Evolutionary conservation across 1,139 yeast genomes (phyloP), one percentile per base, ranked within the genome.

Genomic region (Spathaspora sp.): DNA sequence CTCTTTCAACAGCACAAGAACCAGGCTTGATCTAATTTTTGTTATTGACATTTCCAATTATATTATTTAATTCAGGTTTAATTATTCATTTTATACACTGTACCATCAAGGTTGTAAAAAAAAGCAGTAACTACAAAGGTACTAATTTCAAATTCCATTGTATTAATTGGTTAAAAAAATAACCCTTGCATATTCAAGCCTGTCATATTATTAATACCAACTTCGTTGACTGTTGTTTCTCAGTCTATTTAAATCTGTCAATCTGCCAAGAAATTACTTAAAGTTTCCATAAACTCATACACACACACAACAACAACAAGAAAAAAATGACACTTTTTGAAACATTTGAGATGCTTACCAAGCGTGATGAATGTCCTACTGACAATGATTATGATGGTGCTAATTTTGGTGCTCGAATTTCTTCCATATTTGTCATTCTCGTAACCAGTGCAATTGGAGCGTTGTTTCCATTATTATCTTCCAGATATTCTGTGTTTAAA

Each of bases 381-480:
- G 69, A 54, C 8, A 72, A 67, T 46, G 76, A 72, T n/a, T 73
- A 63, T 49, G 59, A 72, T 50, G 74, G 73, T 20, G 31, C 27
- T 15, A 56, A 55, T 37, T 59, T 65, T 65, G 90, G 89, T 4
- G 88, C 89, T 9, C 76, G 95, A 55, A 82, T 87, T 47, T 84
- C 90, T 0, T 70, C 95, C 0, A 70, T 87, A 2, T 86, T 87
- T 62, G 95, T 86, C 27, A 79, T 87, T 43, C 57, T 85, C 50
- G 62, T 74, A 16, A 76, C 84, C 3, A 80, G 89, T 2, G 71
- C 79, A 1, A 62, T 81, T 44, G 86, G 84, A 16, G 74, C 84
- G 0, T 76, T 78, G 51, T 76, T 84, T 62, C 89, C 89, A 4
- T 59, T 84, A 4, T 57, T 84, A 27, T 72, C 86, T 1, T 80